phyloP scores from a whole-genome alignment of 129 eudicot species.

The Chrysanthemum seticuspe region DNA sequence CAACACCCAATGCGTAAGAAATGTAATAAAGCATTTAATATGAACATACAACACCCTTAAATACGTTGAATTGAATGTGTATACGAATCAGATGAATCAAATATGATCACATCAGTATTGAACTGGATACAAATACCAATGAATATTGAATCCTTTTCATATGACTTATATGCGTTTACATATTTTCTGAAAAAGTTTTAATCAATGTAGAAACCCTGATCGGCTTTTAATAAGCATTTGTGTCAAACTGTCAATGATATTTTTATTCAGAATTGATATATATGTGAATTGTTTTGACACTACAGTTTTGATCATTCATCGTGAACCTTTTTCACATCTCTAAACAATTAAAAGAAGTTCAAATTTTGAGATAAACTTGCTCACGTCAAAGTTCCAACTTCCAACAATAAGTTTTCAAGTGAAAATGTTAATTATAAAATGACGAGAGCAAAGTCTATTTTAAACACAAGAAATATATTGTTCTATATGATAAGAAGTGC shows the following conservation, averaged over 20 bases:
- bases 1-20: conserved; percentile 44
- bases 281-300: too few species aligned
- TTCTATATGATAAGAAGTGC: not conserved
- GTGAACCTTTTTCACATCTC: too few species aligned
- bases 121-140: conserved; percentile 7
- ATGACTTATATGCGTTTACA: not conserved
- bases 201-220: too few species aligned
- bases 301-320: too few species aligned
- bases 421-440: too few species aligned
- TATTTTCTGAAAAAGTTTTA: too few species aligned
- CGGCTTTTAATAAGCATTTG: too few species aligned
- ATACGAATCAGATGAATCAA: conserved; percentile 23
- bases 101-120: conserved; percentile 17
- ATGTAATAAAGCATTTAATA: conserved; percentile 33
- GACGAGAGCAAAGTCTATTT: too few species aligned
- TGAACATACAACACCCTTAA: conserved; percentile 26
- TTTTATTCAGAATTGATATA: too few species aligned
- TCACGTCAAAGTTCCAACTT: not conserved
- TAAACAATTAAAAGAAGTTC: too few species aligned
- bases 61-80: conserved; percentile 25
- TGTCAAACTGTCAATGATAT: too few species aligned
- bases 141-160: not conserved
- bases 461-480: not conserved
- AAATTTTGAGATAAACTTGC: not conserved
- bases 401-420: too few species aligned